Evolutionary conservation across 2,329 filamentous ascomycete species (phyloP).

Genomic region (Alternaria gansuensis): DNA sequence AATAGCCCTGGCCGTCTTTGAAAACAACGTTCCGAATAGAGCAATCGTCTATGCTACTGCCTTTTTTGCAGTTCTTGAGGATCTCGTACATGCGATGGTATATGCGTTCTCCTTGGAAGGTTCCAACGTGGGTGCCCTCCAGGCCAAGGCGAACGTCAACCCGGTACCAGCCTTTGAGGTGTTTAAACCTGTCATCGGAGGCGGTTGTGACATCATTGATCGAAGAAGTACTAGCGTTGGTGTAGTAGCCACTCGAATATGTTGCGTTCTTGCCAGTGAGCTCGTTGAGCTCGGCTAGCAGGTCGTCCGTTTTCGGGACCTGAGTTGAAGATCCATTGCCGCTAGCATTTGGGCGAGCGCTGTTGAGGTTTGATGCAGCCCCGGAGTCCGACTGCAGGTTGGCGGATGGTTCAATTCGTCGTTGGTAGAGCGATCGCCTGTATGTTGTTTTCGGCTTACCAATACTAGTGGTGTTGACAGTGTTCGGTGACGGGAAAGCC

Average conservation of each 20-base stretch:
- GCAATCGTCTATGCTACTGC: neutral
- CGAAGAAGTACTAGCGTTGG: neutral
- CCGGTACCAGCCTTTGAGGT: conserved; percentile 11
- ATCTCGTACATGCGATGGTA: conserved; percentile 11
- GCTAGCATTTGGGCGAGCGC: neutral
- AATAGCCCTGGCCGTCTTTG: neutral
- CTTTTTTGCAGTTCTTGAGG: conserved; percentile 6
- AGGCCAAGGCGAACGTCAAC: conserved; percentile 12
- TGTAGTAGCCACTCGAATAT: neutral
- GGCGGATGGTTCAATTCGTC: neutral
- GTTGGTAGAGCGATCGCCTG: neutral
- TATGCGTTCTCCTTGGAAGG: conserved; percentile 8
- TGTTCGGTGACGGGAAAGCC: neutral
- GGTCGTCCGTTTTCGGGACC: neutral
- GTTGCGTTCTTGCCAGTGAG: conserved; percentile 5
- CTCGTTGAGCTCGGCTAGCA: neutral
- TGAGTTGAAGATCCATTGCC: neutral
- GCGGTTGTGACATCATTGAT: neutral
- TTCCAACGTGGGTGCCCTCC: conserved; percentile 6
- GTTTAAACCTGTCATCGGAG: neutral
- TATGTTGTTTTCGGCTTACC: neutral
- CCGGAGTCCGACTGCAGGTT: neutral
- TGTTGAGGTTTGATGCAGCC: neutral
- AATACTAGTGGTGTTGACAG: too few relatives aligned
- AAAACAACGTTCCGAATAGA: conserved; percentile 3